These are phyloP conservation scores for Cyclocybe aegerita DNA, from an alignment of 768 basidiomycete species.

Conservation along the genomic window DNA sequence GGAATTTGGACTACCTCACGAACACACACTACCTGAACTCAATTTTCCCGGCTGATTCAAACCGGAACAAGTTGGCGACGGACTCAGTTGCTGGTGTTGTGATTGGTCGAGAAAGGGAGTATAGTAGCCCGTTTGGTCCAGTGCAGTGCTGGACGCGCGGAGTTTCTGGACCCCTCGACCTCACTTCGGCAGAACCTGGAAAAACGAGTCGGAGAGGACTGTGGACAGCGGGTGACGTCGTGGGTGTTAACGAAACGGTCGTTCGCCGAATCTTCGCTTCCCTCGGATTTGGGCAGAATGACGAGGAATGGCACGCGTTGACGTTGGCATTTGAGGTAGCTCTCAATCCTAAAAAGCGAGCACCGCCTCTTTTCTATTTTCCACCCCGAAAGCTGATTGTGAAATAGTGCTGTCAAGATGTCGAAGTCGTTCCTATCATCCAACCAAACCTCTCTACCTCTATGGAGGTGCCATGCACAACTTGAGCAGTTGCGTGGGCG, in stretches of 20 bases:
- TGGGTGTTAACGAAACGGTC: conserved; percentile 46
- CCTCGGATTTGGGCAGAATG: conserved; percentile 45
- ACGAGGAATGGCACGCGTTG: conserved; percentile 65
- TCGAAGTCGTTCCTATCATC: conserved; percentile 64
- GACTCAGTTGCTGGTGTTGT: conserved; percentile 67
- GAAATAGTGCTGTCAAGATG: conserved; percentile 60
- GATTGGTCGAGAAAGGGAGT: conserved; percentile 65
- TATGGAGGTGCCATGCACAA: conserved; percentile 78
- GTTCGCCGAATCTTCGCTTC: conserved; percentile 60
- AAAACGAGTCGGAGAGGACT: conserved; percentile 29
- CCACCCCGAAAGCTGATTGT: neutral
- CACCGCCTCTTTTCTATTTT: neutral
- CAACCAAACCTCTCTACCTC: conserved; percentile 53
- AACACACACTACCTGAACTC: conserved; percentile 43
- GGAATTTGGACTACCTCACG: conserved; percentile 51
- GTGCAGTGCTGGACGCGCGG: conserved; percentile 64
- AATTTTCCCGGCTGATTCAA: conserved; percentile 48
- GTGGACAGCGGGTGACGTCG: conserved; percentile 48
- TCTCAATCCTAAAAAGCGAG: conserved; percentile 55
- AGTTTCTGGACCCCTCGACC: conserved; percentile 56
- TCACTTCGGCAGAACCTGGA: conserved; percentile 18
- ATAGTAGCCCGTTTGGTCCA: conserved; percentile 62
- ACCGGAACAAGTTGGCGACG: conserved; percentile 36
- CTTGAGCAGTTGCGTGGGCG: conserved; percentile 68
- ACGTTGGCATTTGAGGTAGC: conserved; percentile 69